phyloP scores from a whole-genome alignment of 192 early-diverging fungal species.

The Umbelopsis sp. region DNA sequence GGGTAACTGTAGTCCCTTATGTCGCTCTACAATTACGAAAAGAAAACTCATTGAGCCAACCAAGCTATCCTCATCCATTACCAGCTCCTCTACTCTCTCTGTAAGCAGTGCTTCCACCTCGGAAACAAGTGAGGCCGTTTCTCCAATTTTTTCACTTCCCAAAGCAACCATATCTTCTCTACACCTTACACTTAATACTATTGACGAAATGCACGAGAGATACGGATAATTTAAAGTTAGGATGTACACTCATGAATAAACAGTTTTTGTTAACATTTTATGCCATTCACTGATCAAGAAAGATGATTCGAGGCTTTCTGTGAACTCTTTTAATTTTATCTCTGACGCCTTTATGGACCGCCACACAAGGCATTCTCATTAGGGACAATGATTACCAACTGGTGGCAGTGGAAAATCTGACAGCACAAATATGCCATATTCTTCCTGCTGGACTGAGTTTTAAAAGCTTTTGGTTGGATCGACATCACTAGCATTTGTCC shows the following conservation, averaged over 20 bases:
- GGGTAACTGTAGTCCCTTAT: neutral
- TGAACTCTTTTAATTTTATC: too few species aligned
- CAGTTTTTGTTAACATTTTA: neutral
- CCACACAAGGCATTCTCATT: too few species aligned
- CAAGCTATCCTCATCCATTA: too few species aligned
- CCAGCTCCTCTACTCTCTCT: neutral
- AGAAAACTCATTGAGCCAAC: neutral
- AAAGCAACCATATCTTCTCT: neutral
- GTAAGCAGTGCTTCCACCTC: neutral
- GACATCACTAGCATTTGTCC: neutral
- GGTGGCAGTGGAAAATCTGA: too few species aligned
- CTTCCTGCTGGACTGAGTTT: too few species aligned
- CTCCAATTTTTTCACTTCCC: neutral
- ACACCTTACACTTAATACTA: neutral
- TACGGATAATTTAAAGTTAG: neutral
- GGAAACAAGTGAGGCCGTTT: neutral
- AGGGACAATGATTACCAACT: too few species aligned
- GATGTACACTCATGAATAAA: neutral
- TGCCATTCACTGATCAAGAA: neutral
- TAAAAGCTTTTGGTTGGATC: neutral
- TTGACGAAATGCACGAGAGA: constrained; percentile 7
- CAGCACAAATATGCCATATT: too few species aligned
- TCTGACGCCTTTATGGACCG: too few species aligned
- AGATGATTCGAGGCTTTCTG: too few species aligned
- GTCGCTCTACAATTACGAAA: neutral